Percentiles rank a stretch among this genome's conserved stretches.
phyloP scores from a whole-genome alignment of 257 asterid species.

The Ilex aquifolium region DNA sequence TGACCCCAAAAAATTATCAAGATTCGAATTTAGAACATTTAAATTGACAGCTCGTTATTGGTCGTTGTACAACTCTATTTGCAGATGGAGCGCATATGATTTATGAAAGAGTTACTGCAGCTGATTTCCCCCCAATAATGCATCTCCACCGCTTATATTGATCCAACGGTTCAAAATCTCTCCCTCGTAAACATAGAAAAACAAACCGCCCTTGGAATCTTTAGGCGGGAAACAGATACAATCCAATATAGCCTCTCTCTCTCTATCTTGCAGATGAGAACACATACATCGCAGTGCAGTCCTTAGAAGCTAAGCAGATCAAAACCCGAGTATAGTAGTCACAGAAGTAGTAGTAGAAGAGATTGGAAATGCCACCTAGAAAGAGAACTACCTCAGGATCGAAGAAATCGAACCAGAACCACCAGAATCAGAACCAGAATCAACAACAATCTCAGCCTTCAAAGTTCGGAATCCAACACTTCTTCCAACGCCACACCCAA shows the following conservation, averaged over 20 bases:
- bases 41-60: no score
- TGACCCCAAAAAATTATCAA: no score
- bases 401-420: slow-evolving; percentile 47
- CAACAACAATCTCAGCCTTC: slow-evolving; percentile 62
- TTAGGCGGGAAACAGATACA: slow-evolving; percentile 28
- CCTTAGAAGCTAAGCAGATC: not conserved
- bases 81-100: no score
- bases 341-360: not conserved
- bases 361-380: slow-evolving; percentile 65
- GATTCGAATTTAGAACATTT: no score
- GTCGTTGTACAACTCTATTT: no score
- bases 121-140: no score
- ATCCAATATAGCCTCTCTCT: not conserved
- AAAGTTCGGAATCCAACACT: slow-evolving; percentile 89
- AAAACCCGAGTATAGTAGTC: not conserved
- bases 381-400: slow-evolving; percentile 52
- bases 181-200: slow-evolving; percentile 19
- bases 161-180: slow-evolving; percentile 15
- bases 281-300: not conserved
- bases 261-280: not conserved
- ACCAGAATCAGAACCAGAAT: slow-evolving; percentile 23
- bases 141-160: not conserved
- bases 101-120: no score
- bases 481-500: slow-evolving; percentile 83
- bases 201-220: not conserved